phyloP scores from a whole-genome alignment of 2,329 filamentous ascomycete genomes.

The Clarireedia paspali region DNA sequence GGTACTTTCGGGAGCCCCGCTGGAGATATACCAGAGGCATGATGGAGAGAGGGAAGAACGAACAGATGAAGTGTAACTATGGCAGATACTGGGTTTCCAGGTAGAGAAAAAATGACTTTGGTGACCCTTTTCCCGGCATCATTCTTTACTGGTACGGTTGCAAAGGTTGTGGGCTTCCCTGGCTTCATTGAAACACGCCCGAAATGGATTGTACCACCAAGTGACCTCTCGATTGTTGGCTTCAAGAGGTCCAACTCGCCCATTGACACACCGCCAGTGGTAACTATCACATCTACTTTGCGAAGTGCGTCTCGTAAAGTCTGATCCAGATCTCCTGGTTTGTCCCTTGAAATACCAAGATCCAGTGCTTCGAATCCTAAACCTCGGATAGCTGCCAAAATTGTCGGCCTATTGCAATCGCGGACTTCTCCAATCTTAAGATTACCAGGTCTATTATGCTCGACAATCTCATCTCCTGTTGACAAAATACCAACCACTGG shows the following conservation, averaged over 20 bases:
- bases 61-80: slow-evolving; percentile 93
- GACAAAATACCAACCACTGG: slow-evolving; percentile 82
- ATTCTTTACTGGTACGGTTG: slow-evolving; percentile 66
- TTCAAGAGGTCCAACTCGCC: slow-evolving; percentile 95
- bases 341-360: slow-evolving; percentile 75
- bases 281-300: slow-evolving; percentile 74
- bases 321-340: slow-evolving; percentile 65
- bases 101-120: slow-evolving; percentile 80
- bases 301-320: slow-evolving; percentile 68
- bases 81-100: slow-evolving; percentile 89
- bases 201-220: slow-evolving; percentile 93
- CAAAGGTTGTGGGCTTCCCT: slow-evolving; percentile 95
- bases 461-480: slow-evolving; percentile 89
- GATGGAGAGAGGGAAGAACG: slow-evolving; percentile 79
- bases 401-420: slow-evolving; percentile 84
- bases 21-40: slow-evolving; percentile 60
- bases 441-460: slow-evolving; percentile 54
- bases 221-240: slow-evolving; percentile 81
- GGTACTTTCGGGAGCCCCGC: slow-evolving; percentile 64
- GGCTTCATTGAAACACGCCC: slow-evolving; percentile 97
- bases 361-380: slow-evolving; percentile 77
- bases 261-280: slow-evolving; percentile 94
- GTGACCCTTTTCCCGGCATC: slow-evolving; percentile 48
- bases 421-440: slow-evolving; percentile 78
- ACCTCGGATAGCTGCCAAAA: slow-evolving; percentile 68